Evolutionary conservation across 345 rosid species (phyloP).

Genomic region (Linum usitatissimum): DNA sequence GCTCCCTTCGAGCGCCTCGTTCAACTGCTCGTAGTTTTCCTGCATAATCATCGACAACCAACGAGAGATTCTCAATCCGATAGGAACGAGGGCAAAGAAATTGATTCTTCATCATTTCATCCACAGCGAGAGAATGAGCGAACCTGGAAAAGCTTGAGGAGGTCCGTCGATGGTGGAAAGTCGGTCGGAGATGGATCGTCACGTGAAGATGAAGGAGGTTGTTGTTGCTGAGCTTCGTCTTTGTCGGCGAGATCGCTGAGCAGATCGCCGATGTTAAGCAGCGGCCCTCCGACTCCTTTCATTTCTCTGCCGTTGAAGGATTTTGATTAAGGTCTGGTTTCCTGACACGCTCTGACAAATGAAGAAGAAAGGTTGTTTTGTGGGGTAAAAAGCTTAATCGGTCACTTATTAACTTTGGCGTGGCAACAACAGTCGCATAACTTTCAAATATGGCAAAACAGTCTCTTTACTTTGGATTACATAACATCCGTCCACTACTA

Average conservation of each 20-base stretch:
- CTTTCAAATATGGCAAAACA: too few species aligned
- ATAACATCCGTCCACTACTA: too few species aligned
- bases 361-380: too few species aligned
- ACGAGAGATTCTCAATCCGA: neutral
- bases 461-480: too few species aligned
- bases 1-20: conserved; percentile 47
- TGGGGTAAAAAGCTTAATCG: too few species aligned
- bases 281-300: conserved; percentile 81
- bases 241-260: conserved; percentile 59
- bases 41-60: conserved; percentile 15
- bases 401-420: too few species aligned
- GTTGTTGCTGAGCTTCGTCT: conserved; percentile 39
- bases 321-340: too few species aligned
- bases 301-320: conserved; percentile 14
- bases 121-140: conserved; percentile 15
- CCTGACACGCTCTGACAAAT: too few species aligned
- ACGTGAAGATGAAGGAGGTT: conserved; percentile 40
- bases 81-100: neutral
- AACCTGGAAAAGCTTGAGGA: conserved; percentile 64
- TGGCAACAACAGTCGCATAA: too few species aligned
- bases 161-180: conserved; percentile 32
- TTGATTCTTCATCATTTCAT: neutral
- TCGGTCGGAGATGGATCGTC: conserved; percentile 28
- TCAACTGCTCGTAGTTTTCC: conserved; percentile 56
- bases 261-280: conserved; percentile 73